Base-by-base conservation (phyloP, 2,329 filamentous ascomycete species). In the Pseudogymnoascus sp. region DNA sequence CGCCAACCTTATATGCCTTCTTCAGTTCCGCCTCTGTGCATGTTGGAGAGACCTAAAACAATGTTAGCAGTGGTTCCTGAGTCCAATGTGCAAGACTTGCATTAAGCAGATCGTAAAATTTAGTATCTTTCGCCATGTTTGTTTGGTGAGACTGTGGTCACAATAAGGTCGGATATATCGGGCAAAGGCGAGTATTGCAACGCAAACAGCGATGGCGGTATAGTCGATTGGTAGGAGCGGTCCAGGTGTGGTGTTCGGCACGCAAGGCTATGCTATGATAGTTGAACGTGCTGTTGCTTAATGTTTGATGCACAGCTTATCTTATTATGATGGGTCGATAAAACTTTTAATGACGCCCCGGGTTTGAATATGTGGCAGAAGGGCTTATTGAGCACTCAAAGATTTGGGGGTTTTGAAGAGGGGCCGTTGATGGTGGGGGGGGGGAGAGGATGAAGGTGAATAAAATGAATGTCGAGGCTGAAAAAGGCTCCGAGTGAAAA, bases 21-120 rank as follows among this genome's bases (percentile, higher is more conserved):
- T 95, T 97, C 68, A 99, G 81, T 78, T 97, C 89, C 70, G 88
- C 81, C 72, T 98, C 93, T 64, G 89, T 89, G 68, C 90, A 90
- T 72, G 84, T 87, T 68, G 91, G 88, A 71, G 89, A 68, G 70
- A 96, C 90, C 91, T 96, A 69, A 28, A 31, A 43, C 53, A 63
- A 64, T 71, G 65, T 72, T 46, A 69, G 63, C 33, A 72, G 75
- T 31, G 40, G 35, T 64, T 37, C 59, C 61, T 66, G 59, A 67
- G 53, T 26, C 11, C 43, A 53, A 38, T 59, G 33, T 61, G 28
- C 11, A 19, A 64, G 43, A 79, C 84, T 73, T 86, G 92, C 89
- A 76, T 89, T 89, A 60, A 95, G 84, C 66, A 84, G 78, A 66
- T 93, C 89, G 79, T 95, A 95, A 74, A 85, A 83, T 76, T 90